Base-by-base conservation (phyloP, 2,329 filamentous ascomycete genomes). In the Zopfia rhizophila region DNA sequence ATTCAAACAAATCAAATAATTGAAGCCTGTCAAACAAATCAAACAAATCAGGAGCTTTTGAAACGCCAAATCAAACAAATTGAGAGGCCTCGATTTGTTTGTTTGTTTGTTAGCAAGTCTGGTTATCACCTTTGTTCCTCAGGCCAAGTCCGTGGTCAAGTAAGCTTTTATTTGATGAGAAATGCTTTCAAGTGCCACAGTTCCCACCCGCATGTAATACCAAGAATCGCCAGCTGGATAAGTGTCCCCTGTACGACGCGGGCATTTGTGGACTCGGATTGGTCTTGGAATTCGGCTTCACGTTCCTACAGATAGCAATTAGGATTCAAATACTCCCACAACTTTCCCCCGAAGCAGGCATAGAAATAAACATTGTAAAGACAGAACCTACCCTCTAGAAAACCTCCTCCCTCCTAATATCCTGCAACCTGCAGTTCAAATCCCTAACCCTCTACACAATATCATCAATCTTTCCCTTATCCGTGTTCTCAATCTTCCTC, bases 91-190 rank as follows among this genome's bases (percentile, higher is more conserved):
- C n/a, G n/a, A n/a, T n/a, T n/a, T n/a, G n/a, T n/a, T n/a, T n/a
- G n/a, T n/a, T n/a, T n/a, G n/a, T n/a, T n/a, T n/a, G n/a, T n/a
- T n/a, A n/a, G n/a, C n/a, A n/a, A n/a, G n/a, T n/a, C n/a, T n/a
- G n/a, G n/a, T n/a, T n/a, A n/a, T n/a, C n/a, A n/a, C n/a, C n/a
- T n/a, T n/a, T n/a, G n/a, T n/a, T n/a, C n/a, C n/a, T n/a, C n/a
- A n/a, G n/a, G n/a, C n/a, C n/a, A n/a, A n/a, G n/a, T n/a, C n/a
- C n/a, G n/a, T n/a, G n/a, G n/a, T 75, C 84, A 99, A 49, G 94
- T 97, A 72, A 99, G 86, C 83, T 99, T 99, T 80, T 97, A 93
- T 83, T 99, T 99, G 81, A 99, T 99, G 80, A 99, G 99, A 83
- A 99, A 99, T 33, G 90, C 89, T 60, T 94, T 84, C 63, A 99